Evolutionary conservation across 192 early-diverging fungal genomes (phyloP).

Genomic region (Coemansia sp.): DNA sequence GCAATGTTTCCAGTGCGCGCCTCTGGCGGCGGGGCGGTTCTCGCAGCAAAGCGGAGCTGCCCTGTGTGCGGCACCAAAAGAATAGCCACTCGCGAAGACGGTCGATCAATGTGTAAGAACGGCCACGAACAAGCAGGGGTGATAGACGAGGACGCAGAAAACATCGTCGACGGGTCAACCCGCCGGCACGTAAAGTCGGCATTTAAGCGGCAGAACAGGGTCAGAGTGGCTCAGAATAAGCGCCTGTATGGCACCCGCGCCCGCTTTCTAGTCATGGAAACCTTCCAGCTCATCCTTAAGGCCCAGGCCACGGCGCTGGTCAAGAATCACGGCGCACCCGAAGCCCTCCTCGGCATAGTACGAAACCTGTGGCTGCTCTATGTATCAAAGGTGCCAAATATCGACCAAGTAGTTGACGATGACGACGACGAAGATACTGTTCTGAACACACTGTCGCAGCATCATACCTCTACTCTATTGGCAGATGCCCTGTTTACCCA

Average conservation of each 20-base stretch:
- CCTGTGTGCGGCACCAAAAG: conserved; percentile 38
- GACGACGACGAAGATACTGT: background rate
- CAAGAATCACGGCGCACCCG: conserved; percentile 23
- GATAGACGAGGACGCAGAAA: conserved; percentile 32
- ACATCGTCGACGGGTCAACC: conserved; percentile 24
- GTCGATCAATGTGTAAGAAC: conserved; percentile 40
- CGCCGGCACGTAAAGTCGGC: conserved; percentile 17
- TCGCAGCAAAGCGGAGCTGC: conserved; percentile 33
- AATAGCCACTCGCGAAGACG: conserved; percentile 35
- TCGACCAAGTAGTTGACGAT: background rate
- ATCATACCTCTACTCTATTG: background rate
- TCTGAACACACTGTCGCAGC: background rate
- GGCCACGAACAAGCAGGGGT: conserved; percentile 47
- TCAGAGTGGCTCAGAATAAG: background rate
- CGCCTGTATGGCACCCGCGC: conserved; percentile 36
- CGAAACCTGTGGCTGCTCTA: conserved; percentile 44
- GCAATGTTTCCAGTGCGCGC: background rate
- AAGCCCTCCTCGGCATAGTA: conserved; percentile 18
- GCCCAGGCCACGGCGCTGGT: conserved; percentile 31
- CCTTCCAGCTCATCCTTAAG: conserved; percentile 36
- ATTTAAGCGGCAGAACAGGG: conserved; percentile 16
- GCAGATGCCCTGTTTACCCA: conserved; percentile 17
- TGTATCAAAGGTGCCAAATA: conserved; percentile 25
- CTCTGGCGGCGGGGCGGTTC: conserved; percentile 3
- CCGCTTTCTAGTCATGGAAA: conserved; percentile 33